Evolutionary conservation across 2,329 filamentous ascomycete genomes (phyloP), one percentile per base, ranked within the genome.

Genomic region (Drechslera avenae): DNA sequence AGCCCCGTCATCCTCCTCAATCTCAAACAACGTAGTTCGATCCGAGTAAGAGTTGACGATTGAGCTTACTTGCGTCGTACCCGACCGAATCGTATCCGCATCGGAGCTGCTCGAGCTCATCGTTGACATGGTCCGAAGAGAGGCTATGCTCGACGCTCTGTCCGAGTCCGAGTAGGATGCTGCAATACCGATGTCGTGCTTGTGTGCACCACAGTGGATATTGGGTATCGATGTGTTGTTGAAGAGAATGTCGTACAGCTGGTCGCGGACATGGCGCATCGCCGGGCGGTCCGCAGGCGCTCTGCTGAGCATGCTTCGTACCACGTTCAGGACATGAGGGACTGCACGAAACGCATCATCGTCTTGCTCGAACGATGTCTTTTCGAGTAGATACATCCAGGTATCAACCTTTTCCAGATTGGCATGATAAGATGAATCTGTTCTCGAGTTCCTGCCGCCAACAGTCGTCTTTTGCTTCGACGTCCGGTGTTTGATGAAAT

Each of bases 351-450:
- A 77, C n/a, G 55, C 63, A 21, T 69, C 65, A 14, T 75, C 71
- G 4, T 74, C 66, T 30, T 70, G 59, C 26, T 66, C 66, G 51
- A 60, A 71, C 5, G 83, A 83, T n/a, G 86, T 83, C 50, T 83
- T 83, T 26, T 83, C 82, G 4, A 90, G 73, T 2, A 73, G 73
- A 1, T 76, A 75, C 76, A 89, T 87, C 88, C 88, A 91, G 12
- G 78, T 78, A 56, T 87, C 83, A 2, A 90, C 80, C 68, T 88
- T 86, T 13, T 83, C 80, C 1, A 87, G 76, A 60, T 90, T 89
- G 57, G 83, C 82, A 71, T 91, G 88, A 69, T 89, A 91, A 0
- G 86, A 89, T 0, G 86, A 81, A 71, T 91, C 88, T 6, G 81
- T 79, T 1, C 86, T 81, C 5, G 84, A 85, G 10, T 83, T 84